phyloP scores from a whole-genome alignment of 2,329 filamentous ascomycete species.

The Pseudogymnoascus sp. region DNA sequence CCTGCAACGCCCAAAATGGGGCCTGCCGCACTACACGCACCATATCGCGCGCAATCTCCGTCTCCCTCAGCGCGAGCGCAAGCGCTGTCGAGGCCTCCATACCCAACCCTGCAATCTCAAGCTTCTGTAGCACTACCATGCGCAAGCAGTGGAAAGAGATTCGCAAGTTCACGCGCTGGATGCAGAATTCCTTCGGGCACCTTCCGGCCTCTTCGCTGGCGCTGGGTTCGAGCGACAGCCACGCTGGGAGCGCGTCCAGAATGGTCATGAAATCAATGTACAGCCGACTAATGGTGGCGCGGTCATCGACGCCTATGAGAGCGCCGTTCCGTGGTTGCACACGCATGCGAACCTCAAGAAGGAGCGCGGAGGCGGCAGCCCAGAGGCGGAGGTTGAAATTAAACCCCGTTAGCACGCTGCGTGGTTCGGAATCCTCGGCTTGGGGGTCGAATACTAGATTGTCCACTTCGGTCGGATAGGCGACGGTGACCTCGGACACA shows the following conservation, averaged over 20 bases:
- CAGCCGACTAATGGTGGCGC: conserved; percentile 30
- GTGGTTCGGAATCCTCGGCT: conserved; percentile 17
- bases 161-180: conserved; percentile 39
- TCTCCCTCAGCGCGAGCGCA: conserved; percentile 28
- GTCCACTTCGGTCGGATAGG: conserved; percentile 23
- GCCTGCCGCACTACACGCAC: conserved; percentile 36
- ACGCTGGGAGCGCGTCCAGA: conserved; percentile 35
- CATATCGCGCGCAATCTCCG: conserved; percentile 41
- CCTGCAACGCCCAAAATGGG: conserved; percentile 38
- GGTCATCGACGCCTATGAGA: conserved; percentile 9
- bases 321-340: conserved; percentile 12
- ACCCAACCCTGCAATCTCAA: conserved; percentile 18
- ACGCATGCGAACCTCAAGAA: conserved; percentile 32
- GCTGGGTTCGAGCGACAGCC: conserved; percentile 28
- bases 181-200: conserved; percentile 19
- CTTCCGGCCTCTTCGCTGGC: conserved; percentile 14
- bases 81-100: conserved; percentile 15
- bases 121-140: conserved; percentile 34
- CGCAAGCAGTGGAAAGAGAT: conserved; percentile 37
- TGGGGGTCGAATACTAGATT: conserved; percentile 21
- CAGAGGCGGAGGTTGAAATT: conserved; percentile 39
- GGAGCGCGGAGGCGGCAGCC: conserved; percentile 36
- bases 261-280: conserved; percentile 38
- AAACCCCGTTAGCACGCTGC: conserved; percentile 36
- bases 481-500: conserved; percentile 35